Evolutionary conservation across 2,329 filamentous ascomycete genomes (phyloP), one percentile per base, ranked within the genome.

Genomic region (Myriosclerotinia curreyana): DNA sequence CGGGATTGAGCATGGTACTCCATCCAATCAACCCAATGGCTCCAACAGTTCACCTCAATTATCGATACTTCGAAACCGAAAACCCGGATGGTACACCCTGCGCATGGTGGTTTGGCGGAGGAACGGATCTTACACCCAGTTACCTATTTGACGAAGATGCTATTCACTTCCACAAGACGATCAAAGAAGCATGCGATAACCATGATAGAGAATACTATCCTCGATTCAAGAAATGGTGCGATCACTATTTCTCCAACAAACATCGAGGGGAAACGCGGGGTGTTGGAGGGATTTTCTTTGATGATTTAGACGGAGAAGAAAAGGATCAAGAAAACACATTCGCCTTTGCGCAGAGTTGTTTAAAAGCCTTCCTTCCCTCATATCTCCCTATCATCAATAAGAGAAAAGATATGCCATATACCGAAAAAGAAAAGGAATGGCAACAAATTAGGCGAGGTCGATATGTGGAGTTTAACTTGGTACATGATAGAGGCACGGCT

Each of bases 111-210:
- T 99, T 96, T 73, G 95, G 95, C 68, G 95, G 95, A 59, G 95
- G 95, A 64, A 93, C 91, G 61, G 95, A 99, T 77, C 79, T 99
- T 70, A 99, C 95, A 15, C 95, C 95, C 0, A 87, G 84, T 48
- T 99, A 98, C 75, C 85, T 99, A 40, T 98, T 96, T 78, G 94
- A 97, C 71, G 95, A 99, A 76, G 95, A 99, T 76, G 94, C 91
- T 46, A 90, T 96, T 65, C 94, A 97, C 77, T 99, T 99, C 84
- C 95, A 99, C 82, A 87, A 87, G 76, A 92, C 90, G 2, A 88
- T 99, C 73, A 98, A 97, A 79, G 86, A 92, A 53, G 89, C 90
- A 22, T 99, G 95, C 78, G 95, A 99, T 77, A 88, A 89, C 70
- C 95, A 99, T 76, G 91, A 97, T 79, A 91, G 90, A 76, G 84